A percentile compares a stretch with the other conserved stretches of the same genome.
phyloP scores from a whole-genome alignment of 306 rosid genomes.

The Oemleria cerasiformis region DNA sequence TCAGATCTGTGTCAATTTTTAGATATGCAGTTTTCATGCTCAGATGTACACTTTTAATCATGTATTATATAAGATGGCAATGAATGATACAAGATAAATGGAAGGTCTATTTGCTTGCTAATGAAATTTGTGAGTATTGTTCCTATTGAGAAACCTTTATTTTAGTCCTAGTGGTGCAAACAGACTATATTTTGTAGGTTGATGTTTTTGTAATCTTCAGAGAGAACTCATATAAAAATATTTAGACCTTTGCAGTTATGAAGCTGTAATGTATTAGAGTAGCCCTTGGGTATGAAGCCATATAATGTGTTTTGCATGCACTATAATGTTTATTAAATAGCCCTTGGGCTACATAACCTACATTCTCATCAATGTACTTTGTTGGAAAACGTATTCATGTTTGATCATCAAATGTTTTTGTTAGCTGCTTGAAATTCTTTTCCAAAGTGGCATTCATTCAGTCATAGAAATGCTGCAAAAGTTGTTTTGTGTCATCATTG shows the following conservation, averaged over 20 bases:
- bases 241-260: not conserved
- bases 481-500: not conserved
- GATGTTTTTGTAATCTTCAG: not conserved
- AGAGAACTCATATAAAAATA: not conserved
- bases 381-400: not conserved
- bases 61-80: not conserved
- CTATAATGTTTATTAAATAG: not conserved
- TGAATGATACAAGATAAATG: not conserved
- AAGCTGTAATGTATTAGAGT: not conserved
- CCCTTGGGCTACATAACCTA: not conserved
- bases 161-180: not conserved
- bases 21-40: not conserved
- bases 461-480: not conserved
- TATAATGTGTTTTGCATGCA: not conserved
- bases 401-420: not conserved
- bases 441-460: not conserved
- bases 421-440: not conserved
- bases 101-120: not conserved
- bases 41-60: not conserved
- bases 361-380: not conserved
- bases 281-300: slow-evolving; percentile 1
- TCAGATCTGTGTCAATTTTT: not conserved
- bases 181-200: not conserved
- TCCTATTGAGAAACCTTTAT: not conserved
- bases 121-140: not conserved